phyloP scores from a whole-genome alignment of 305 asterid genomes.

The Fraxinus albicans region DNA sequence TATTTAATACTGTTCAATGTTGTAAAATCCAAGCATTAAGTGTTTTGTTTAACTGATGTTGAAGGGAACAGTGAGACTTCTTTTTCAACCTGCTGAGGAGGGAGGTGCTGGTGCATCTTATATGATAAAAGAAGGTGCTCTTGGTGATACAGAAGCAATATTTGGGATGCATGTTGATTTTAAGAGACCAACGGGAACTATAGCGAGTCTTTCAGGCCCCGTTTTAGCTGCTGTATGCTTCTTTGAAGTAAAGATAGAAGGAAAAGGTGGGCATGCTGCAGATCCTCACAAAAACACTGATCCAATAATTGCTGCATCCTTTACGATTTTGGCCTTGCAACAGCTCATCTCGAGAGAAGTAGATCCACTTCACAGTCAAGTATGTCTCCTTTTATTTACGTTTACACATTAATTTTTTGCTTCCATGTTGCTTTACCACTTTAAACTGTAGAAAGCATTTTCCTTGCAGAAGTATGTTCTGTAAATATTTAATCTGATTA shows the following conservation, averaged over 20 bases:
- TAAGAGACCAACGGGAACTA: conserved; percentile 55
- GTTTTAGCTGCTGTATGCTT: conserved; percentile 58
- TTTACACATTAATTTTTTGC: not conserved
- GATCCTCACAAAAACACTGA: conserved; percentile 58
- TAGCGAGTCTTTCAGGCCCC: conserved; percentile 59
- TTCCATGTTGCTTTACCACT: not conserved
- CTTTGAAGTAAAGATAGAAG: conserved; percentile 67
- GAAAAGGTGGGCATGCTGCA: conserved; percentile 85
- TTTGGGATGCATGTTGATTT: conserved; percentile 70
- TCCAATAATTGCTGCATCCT: conserved; percentile 68
- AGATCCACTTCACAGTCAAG: conserved; percentile 77
- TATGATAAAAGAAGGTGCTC: conserved; percentile 85
- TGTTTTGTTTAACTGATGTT: conserved; percentile 11
- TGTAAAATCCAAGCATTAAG: not conserved
- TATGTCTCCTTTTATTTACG: conserved; percentile 21
- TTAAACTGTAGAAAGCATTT: not conserved
- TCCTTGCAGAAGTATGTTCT: not conserved
- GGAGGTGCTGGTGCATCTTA: conserved; percentile 84
- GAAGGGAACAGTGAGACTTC: conserved; percentile 82
- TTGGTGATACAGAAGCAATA: conserved; percentile 67
- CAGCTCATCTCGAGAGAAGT: conserved; percentile 74
- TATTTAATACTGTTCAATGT: not conserved
- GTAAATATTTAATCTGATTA: conserved; percentile 11
- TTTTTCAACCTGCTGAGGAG: conserved; percentile 91
- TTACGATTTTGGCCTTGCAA: conserved; percentile 71